These are phyloP conservation scores for Aquanectria penicillioides DNA, from an alignment of 2,329 filamentous ascomycete genomes.

Conservation along the genomic window DNA sequence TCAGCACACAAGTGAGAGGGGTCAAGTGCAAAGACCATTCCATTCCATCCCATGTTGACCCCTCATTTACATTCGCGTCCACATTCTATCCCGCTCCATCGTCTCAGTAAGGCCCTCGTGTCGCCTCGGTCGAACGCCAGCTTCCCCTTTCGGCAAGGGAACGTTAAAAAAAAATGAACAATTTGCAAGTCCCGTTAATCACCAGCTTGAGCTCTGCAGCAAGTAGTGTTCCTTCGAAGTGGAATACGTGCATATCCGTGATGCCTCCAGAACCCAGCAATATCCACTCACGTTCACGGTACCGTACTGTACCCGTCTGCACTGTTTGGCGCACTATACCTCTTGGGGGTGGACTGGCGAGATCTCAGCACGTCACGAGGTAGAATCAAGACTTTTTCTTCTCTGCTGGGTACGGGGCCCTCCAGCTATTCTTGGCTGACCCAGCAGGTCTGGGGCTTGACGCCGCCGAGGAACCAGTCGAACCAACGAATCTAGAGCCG, in stretches of 20 bases:
- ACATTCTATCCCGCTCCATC: conserved; percentile 10
- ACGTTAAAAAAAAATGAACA: background rate
- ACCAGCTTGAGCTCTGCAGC: background rate
- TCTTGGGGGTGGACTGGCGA: conserved; percentile 9
- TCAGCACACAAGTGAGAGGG: background rate
- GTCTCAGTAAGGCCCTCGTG: conserved; percentile 6
- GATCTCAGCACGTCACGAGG: conserved; percentile 24
- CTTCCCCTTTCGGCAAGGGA: background rate
- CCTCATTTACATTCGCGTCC: conserved; percentile 6
- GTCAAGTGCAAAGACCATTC: conserved; percentile 4
- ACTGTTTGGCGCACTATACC: conserved; percentile 3
- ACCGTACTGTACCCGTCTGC: conserved; percentile 1
- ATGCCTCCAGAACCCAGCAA: background rate
- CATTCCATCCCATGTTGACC: conserved; percentile 8
- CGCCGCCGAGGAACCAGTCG: conserved; percentile 23
- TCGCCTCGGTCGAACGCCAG: conserved; percentile 15
- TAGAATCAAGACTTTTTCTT: background rate
- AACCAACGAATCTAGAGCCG: conserved; percentile 19
- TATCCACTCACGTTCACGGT: conserved; percentile 5
- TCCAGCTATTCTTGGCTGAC: conserved; percentile 6
- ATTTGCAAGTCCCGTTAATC: background rate
- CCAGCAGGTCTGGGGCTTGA: conserved; percentile 16
- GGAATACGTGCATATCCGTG: background rate
- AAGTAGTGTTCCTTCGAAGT: background rate
- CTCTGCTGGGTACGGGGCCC: background rate